Conservation (phyloP, 2,329 filamentous ascomycete genomes). For the Hypoxylon sp. region DNA sequence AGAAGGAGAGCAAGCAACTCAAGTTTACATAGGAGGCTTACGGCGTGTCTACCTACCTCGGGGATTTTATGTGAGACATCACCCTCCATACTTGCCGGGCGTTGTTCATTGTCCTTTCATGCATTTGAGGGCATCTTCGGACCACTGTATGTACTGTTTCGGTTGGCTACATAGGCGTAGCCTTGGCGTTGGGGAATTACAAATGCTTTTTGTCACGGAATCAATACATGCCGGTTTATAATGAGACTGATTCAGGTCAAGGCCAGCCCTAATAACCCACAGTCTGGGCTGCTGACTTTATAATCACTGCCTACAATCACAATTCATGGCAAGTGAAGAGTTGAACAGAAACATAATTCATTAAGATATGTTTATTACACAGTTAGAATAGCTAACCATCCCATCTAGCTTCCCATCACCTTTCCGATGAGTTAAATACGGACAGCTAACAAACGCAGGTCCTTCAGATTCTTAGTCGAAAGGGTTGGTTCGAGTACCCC, state of each 20-base stretch:
- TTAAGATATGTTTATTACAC: conserved; percentile 32
- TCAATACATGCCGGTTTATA: conserved; percentile 42
- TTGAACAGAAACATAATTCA: conserved; percentile 7
- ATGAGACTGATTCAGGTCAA: conserved; percentile 9
- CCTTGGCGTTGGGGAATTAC: conserved; percentile 48
- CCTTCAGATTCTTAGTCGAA: conserved; percentile 74
- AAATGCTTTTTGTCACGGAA: conserved; percentile 31
- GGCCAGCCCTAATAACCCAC: neutral
- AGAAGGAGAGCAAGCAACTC: conserved; percentile 75
- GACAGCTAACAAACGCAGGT: conserved; percentile 44
- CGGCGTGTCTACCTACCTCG: conserved; percentile 1
- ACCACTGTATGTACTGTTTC: conserved; percentile 47
- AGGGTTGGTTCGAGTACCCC: conserved; percentile 95
- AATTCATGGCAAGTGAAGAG: neutral
- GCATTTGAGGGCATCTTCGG: conserved; percentile 29
- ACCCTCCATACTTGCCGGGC: conserved; percentile 12
- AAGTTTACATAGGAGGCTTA: conserved; percentile 60
- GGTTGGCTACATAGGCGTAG: conserved; percentile 44
- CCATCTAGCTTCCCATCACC: conserved; percentile 20
- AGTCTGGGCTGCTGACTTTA: neutral
- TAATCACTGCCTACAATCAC: neutral
- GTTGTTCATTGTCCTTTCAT: conserved; percentile 28
- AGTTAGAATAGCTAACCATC: conserved; percentile 11
- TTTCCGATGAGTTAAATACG: conserved; percentile 17
- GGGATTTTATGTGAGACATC: conserved; percentile 6